Evolutionary conservation across 352 stramenopile genomes (phyloP).

Genomic region (Phytophthora idaei): DNA sequence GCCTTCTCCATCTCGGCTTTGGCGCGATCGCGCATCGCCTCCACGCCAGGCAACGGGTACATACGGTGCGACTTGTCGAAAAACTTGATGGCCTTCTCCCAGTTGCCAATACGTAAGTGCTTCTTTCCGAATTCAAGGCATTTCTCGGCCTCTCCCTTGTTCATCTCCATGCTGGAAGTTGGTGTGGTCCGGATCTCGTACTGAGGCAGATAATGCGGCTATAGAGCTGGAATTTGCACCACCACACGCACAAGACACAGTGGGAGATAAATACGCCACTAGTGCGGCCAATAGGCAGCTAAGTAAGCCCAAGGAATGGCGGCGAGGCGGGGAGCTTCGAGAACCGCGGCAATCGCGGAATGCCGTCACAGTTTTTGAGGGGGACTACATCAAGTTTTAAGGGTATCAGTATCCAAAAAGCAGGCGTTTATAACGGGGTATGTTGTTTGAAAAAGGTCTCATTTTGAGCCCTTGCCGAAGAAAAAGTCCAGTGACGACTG

Average conservation of each 20-base stretch:
- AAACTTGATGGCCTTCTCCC: slow-evolving; percentile 90
- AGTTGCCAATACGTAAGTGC: slow-evolving; percentile 85
- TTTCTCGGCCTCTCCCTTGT: slow-evolving; percentile 92
- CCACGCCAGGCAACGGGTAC: slow-evolving; percentile 86
- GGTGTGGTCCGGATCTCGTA: slow-evolving; percentile 3
- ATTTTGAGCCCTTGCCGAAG: slow-evolving; percentile 48
- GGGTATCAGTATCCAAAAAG: neutral
- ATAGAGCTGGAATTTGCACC: slow-evolving; percentile 12
- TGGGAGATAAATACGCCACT: slow-evolving; percentile 2
- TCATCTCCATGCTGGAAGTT: slow-evolving; percentile 85
- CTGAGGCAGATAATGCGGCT: slow-evolving; percentile 9
- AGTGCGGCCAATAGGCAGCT: neutral
- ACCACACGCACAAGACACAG: slow-evolving; percentile 13
- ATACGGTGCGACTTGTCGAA: slow-evolving; percentile 93
- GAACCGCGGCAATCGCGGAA: slow-evolving; percentile 8
- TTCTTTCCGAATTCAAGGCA: slow-evolving; percentile 91
- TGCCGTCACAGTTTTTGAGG: slow-evolving; percentile 28
- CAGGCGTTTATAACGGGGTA: slow-evolving; percentile 11
- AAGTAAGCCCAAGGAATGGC: slow-evolving; percentile 1
- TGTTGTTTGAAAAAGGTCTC: slow-evolving; percentile 15
- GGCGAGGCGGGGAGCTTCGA: slow-evolving; percentile 8
- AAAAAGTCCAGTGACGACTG: slow-evolving; percentile 58
- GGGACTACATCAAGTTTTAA: slow-evolving; percentile 17
- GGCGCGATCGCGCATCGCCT: slow-evolving; percentile 78
- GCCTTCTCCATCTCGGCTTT: slow-evolving; percentile 65